Percentiles rank a stretch among this genome's conserved stretches.
phyloP scores from a whole-genome alignment of 129 eudicot species.

The Helianthus annuus region HanXRQr2.0-SUNRISE NC_035435.2:167408196-167408695 shows the following conservation, averaged over 20 bases:
- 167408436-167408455: background rate
- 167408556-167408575: background rate
- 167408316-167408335: background rate
- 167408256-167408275: background rate
- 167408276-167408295: background rate
- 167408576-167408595: background rate
- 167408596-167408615: conserved; percentile 20
- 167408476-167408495: background rate
- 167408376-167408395: too few species aligned
- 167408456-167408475: background rate
- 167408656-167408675: conserved; percentile 45
- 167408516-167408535: background rate
- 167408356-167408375: background rate
- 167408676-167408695: conserved; percentile 93
- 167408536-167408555: background rate
- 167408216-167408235: background rate
- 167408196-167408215: background rate
- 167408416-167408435: background rate
- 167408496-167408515: conserved; percentile 4
- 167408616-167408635: conserved; percentile 30
- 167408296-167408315: background rate
- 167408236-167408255: background rate
- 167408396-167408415: too few species aligned
- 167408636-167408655: background rate
- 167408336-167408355: background rate